A percentile compares a stretch with the other conserved stretches of the same genome.
These are phyloP conservation scores for Exophiala calicioides DNA, from an alignment of 2,329 filamentous ascomycete genomes.

Conservation along the genomic window DNA sequence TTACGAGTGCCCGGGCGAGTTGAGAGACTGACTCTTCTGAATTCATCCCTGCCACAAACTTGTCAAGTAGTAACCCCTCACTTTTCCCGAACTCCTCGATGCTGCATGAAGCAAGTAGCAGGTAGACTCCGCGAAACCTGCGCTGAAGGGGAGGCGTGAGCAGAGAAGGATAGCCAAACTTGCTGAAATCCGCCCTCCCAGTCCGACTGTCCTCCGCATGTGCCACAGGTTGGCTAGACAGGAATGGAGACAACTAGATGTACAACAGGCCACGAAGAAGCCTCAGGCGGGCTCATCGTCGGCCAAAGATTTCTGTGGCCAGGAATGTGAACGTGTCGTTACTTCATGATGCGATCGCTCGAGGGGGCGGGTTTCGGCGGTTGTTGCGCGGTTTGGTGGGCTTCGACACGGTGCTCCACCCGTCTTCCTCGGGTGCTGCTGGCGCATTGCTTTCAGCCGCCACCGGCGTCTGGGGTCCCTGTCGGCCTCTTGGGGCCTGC, in stretches of 20 bases:
- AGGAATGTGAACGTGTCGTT: constrained; percentile 38
- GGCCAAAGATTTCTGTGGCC: not conserved
- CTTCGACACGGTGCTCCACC: constrained; percentile 51
- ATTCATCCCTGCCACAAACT: constrained; percentile 9
- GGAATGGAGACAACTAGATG: constrained; percentile 17
- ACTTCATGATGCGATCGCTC: constrained; percentile 42
- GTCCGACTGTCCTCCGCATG: constrained; percentile 7
- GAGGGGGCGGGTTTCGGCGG: constrained; percentile 42
- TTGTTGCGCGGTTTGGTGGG: constrained; percentile 45
- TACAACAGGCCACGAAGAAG: constrained; percentile 13
- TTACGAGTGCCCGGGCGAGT: constrained; percentile 13
- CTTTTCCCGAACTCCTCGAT: constrained; percentile 26
- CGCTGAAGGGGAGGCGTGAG: constrained; percentile 6
- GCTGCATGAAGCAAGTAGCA: constrained; percentile 15
- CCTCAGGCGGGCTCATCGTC: not conserved
- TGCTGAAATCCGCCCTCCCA: constrained; percentile 12
- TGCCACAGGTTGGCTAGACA: constrained; percentile 12
- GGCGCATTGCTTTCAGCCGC: constrained; percentile 35
- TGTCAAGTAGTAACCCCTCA: constrained; percentile 9
- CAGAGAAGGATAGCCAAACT: constrained; percentile 23
- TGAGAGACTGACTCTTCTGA: constrained; percentile 19
- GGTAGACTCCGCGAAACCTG: constrained; percentile 7
- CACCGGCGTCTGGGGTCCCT: constrained; percentile 27
- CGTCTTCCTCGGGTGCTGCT: constrained; percentile 44
- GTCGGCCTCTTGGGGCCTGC: constrained; percentile 35